A percentile compares a stretch with the other conserved stretches of the same genome.
phyloP scores from a whole-genome alignment of 2,329 filamentous ascomycete species.

The Alternaria solani region DNA sequence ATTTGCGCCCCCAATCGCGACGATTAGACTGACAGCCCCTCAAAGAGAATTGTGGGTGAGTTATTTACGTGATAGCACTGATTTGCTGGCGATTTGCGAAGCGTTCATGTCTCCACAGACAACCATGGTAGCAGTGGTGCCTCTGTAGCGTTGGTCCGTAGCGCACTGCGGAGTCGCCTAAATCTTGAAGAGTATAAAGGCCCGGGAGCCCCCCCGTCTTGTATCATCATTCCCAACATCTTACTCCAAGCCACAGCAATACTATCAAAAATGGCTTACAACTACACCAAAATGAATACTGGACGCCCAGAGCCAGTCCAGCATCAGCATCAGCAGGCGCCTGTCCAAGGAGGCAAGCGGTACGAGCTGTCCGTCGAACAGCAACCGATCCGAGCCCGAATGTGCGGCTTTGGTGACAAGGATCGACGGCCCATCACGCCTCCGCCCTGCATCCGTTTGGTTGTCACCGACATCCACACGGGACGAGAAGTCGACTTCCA shows the following conservation, averaged over 20 bases:
- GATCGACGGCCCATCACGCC: conserved; percentile 96
- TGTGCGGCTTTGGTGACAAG: conserved; percentile 99
- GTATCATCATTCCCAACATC: background rate
- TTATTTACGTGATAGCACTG: background rate
- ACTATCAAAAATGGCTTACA: background rate
- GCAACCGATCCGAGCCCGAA: conserved; percentile 89
- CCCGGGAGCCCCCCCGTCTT: background rate
- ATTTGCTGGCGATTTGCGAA: background rate
- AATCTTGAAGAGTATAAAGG: conserved; percentile 2
- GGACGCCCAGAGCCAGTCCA: conserved; percentile 7
- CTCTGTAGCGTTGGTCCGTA: background rate
- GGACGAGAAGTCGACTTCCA: conserved; percentile 84
- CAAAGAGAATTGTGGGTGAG: background rate
- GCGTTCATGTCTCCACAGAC: background rate
- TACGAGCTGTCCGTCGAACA: conserved; percentile 80
- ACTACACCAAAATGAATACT: background rate
- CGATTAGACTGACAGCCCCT: background rate
- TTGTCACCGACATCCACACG: conserved; percentile 77
- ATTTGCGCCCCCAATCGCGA: background rate
- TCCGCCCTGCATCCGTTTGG: conserved; percentile 86
- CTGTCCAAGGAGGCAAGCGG: background rate
- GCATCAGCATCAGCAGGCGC: conserved; percentile 4
- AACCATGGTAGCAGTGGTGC: background rate
- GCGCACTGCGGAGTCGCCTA: conserved; percentile 1
- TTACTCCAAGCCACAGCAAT: background rate